These are phyloP conservation scores for Phanerodontia chrysosporium DNA, from an alignment of 768 basidiomycete genomes.

Conservation along the genomic window DNA sequence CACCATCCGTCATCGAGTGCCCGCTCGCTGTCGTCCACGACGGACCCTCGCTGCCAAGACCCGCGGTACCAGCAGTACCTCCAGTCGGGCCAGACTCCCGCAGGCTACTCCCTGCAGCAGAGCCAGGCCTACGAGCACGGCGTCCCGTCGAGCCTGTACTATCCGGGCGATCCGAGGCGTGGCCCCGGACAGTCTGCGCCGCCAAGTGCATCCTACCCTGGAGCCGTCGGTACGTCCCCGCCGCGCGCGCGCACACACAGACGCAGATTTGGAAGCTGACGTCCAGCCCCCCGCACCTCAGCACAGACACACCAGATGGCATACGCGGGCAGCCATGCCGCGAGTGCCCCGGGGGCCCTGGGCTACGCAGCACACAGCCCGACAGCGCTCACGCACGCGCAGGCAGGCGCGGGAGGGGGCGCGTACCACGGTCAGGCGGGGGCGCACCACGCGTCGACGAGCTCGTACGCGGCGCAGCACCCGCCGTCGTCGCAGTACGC, in stretches of 20 bases:
- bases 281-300: not conserved
- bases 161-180: not conserved
- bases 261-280: too few relatives aligned
- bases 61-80: slow-evolving; percentile 9
- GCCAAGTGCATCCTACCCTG: slow-evolving; percentile 5
- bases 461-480: slow-evolving; percentile 6
- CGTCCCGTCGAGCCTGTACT: not conserved
- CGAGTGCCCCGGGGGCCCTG: not conserved
- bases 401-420: not conserved
- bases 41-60: not conserved
- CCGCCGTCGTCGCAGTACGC: slow-evolving; percentile 1
- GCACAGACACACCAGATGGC: not conserved
- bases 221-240: not conserved
- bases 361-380: not conserved
- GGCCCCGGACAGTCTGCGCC: not conserved
- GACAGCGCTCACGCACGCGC: not conserved
- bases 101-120: slow-evolving; percentile 5
- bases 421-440: slow-evolving; percentile 1
- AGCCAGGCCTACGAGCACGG: not conserved
- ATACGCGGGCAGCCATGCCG: not conserved
- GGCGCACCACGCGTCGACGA: slow-evolving; percentile 7
- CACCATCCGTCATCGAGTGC: not conserved
- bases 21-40: slow-evolving; percentile 4
- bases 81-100: not conserved
- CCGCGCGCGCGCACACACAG: too few relatives aligned